These are phyloP conservation scores for Agrostemma githago DNA, from an alignment of 148 eudicot genomes.

Conservation along the genomic window DNA sequence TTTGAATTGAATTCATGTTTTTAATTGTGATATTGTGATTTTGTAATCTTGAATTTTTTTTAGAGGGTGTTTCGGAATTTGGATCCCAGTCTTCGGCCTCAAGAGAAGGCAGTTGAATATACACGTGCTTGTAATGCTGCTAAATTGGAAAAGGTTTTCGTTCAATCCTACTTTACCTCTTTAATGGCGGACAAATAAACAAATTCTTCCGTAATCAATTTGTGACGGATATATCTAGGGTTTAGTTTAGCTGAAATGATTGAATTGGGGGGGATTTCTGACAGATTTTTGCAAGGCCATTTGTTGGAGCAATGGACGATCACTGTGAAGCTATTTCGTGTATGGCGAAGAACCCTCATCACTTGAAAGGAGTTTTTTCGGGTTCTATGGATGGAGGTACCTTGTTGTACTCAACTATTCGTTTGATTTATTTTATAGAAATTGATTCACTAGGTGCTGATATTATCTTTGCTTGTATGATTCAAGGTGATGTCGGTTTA, in stretches of 20 bases:
- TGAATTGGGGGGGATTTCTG: constrained; percentile 1
- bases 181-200: background rate
- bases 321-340: constrained; percentile 76
- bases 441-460: background rate
- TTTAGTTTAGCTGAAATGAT: background rate
- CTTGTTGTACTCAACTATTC: background rate
- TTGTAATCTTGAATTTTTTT: background rate
- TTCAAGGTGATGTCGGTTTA: background rate
- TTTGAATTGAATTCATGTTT: no score
- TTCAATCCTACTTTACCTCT: background rate
- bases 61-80: constrained; percentile 82
- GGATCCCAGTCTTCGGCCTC: constrained; percentile 78
- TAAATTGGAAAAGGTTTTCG: constrained; percentile 75
- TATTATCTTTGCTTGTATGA: background rate
- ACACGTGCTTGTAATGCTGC: constrained; percentile 86
- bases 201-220: background rate
- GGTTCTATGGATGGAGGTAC: constrained; percentile 97
- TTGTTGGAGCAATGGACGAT: constrained; percentile 90
- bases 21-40: no score
- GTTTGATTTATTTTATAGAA: background rate
- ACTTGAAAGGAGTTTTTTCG: constrained; percentile 79
- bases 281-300: constrained; percentile 87
- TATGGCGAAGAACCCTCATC: constrained; percentile 84
- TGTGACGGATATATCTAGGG: background rate
- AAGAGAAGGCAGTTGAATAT: constrained; percentile 87